These are phyloP conservation scores for Oldenlandia corymbosa DNA, from an alignment of 257 asterid genomes.

Conservation along the genomic window DNA sequence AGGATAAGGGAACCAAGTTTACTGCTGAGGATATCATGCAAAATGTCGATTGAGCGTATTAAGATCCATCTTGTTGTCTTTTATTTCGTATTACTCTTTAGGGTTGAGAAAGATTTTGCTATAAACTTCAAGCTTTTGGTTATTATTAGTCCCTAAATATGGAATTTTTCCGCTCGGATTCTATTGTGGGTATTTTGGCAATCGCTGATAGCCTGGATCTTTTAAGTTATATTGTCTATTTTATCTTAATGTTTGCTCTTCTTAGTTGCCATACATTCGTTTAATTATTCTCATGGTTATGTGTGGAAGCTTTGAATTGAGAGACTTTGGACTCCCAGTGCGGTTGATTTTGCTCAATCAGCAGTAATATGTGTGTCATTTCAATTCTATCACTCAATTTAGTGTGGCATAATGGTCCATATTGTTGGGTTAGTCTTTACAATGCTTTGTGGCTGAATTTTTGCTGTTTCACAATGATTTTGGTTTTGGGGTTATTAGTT, in stretches of 20 bases:
- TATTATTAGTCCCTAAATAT: not conserved
- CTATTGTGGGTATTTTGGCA: not conserved
- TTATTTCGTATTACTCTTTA: not conserved
- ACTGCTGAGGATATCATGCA: constrained; percentile 78
- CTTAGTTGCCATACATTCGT: too few species aligned
- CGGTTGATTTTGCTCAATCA: too few species aligned
- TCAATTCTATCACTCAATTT: too few species aligned
- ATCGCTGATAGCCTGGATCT: constrained; percentile 11
- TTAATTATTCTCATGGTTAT: too few species aligned
- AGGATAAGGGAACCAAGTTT: constrained; percentile 85
- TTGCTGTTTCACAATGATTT: too few species aligned
- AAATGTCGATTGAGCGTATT: constrained; percentile 47
- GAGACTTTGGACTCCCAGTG: too few species aligned
- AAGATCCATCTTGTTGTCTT: constrained; percentile 13
- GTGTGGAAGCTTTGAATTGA: too few species aligned
- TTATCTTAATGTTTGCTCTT: not conserved
- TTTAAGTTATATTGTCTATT: not conserved
- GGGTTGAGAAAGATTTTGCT: constrained; percentile 1
- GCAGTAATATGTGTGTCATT: too few species aligned
- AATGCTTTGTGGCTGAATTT: too few species aligned
- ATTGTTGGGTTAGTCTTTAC: too few species aligned
- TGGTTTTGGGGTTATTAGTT: too few species aligned
- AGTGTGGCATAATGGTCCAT: too few species aligned
- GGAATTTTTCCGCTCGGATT: constrained; percentile 16
- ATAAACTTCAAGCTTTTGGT: not conserved